A percentile compares a stretch with the other conserved stretches of the same genome.
These are phyloP conservation scores for Larix sibirica DNA, from an alignment of 83 land plant genomes.

Conservation along the genomic window DNA sequence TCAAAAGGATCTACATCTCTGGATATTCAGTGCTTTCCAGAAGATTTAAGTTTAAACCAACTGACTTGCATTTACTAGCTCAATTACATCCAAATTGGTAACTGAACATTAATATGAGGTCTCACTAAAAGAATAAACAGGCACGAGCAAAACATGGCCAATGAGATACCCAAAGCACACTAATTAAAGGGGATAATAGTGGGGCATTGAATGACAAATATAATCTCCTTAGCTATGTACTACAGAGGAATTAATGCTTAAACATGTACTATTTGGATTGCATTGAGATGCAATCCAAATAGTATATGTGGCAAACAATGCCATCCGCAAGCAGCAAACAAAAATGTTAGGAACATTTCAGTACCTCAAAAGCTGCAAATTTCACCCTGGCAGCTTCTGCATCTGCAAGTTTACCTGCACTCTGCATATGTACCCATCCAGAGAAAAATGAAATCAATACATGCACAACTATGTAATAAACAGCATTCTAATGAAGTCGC, in stretches of 20 bases:
- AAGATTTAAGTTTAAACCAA: not conserved
- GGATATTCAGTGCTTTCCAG: not conserved
- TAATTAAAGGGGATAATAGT: not conserved
- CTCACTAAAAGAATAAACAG: not conserved
- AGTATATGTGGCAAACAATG: not conserved
- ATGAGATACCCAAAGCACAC: not conserved
- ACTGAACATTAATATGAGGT: not conserved
- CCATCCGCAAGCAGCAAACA: not conserved
- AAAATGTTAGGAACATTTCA: not conserved
- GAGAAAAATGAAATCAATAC: not conserved
- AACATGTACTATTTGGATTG: not conserved
- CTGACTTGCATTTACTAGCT: not conserved
- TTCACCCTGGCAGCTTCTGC: not conserved
- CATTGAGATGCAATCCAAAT: not conserved
- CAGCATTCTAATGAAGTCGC: not conserved
- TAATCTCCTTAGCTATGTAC: not conserved
- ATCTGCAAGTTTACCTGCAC: not conserved
- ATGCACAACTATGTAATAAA: constrained; percentile 3
- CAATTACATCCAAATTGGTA: not conserved
- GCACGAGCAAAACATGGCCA: not conserved
- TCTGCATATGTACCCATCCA: constrained; percentile 6
- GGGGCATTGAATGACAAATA: not conserved
- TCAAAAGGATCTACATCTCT: not conserved
- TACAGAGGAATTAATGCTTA: not conserved
- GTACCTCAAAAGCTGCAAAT: constrained; percentile 15